Evolutionary conservation across 805 yeast species (phyloP).

Genomic region (Nematodospora valgi): DNA sequence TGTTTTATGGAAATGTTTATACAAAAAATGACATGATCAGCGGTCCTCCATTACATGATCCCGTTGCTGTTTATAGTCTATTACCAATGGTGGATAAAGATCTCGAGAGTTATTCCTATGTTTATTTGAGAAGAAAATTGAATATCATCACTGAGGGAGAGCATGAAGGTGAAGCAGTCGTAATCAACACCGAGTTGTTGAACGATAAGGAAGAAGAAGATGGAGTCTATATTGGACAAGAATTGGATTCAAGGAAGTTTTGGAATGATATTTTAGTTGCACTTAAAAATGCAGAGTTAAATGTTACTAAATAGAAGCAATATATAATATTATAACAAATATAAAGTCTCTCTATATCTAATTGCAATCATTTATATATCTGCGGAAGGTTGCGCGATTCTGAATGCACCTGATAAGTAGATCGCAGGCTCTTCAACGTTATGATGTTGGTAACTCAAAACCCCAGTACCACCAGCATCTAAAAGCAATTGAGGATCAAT

Average conservation of each 20-base stretch:
- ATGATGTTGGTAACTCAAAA: slow-evolving; percentile 83
- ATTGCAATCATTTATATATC: too few species aligned
- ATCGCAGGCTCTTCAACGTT: slow-evolving; percentile 84
- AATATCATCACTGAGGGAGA: slow-evolving; percentile 26
- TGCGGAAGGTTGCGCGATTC: too few species aligned
- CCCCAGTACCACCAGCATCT: slow-evolving; percentile 96
- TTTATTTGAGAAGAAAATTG: slow-evolving; percentile 23
- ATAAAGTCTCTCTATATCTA: not conserved
- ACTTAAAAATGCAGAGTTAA: slow-evolving; percentile 10
- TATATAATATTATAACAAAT: slow-evolving; percentile 1
- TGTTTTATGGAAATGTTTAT: slow-evolving; percentile 18
- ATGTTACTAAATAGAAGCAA: slow-evolving; percentile 1
- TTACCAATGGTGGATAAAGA: slow-evolving; percentile 38
- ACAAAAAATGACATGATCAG: slow-evolving; percentile 15
- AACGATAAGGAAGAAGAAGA: slow-evolving; percentile 4
- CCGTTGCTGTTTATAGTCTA: slow-evolving; percentile 62
- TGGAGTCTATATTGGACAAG: slow-evolving; percentile 10
- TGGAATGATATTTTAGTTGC: slow-evolving; percentile 10
- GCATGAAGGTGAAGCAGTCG: slow-evolving; percentile 26
- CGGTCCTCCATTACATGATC: slow-evolving; percentile 84
- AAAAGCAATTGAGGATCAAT: slow-evolving; percentile 77
- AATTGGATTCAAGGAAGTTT: slow-evolving; percentile 7
- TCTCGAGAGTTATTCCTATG: slow-evolving; percentile 19
- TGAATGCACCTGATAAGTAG: slow-evolving; percentile 78
- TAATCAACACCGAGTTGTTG: slow-evolving; percentile 1